These are phyloP conservation scores for Peronospora destructor DNA, from an alignment of 352 stramenopile species.

Conservation along the genomic window DNA sequence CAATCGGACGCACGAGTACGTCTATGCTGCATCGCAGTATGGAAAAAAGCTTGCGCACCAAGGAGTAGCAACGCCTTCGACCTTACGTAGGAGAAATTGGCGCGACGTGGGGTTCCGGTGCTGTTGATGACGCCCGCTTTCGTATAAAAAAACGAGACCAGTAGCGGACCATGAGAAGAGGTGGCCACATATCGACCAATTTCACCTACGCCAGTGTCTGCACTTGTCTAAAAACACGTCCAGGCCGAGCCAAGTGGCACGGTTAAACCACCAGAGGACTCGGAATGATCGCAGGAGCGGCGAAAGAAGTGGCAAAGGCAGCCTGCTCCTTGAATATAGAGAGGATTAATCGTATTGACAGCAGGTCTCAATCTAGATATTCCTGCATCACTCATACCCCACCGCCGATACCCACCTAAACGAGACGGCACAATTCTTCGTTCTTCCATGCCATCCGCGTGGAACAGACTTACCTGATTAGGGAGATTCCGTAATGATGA, in stretches of 20 bases:
- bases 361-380: background rate
- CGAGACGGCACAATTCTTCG: background rate
- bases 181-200: conserved; percentile 34
- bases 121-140: conserved; percentile 1
- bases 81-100: conserved; percentile 6
- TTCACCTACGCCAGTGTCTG: conserved; percentile 49
- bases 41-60: conserved; percentile 1
- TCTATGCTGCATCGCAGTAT: conserved; percentile 3
- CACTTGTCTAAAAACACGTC: conserved; percentile 19
- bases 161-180: conserved; percentile 1
- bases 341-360: conserved; percentile 8
- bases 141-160: conserved; percentile 9
- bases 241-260: conserved; percentile 18
- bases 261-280: conserved; percentile 16
- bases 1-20: conserved; percentile 1
- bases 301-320: too few relatives aligned
- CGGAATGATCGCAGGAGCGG: conserved; percentile 1
- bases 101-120: conserved; percentile 12
- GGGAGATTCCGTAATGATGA: background rate
- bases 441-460: background rate
- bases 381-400: conserved; percentile 5
- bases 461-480: background rate
- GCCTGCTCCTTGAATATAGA: conserved; percentile 27
- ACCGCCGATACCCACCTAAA: conserved; percentile 13
- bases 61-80: conserved; percentile 6